These are phyloP conservation scores for Komagataella populi DNA, from an alignment of 805 yeast genomes.

Conservation along the genomic window DNA sequence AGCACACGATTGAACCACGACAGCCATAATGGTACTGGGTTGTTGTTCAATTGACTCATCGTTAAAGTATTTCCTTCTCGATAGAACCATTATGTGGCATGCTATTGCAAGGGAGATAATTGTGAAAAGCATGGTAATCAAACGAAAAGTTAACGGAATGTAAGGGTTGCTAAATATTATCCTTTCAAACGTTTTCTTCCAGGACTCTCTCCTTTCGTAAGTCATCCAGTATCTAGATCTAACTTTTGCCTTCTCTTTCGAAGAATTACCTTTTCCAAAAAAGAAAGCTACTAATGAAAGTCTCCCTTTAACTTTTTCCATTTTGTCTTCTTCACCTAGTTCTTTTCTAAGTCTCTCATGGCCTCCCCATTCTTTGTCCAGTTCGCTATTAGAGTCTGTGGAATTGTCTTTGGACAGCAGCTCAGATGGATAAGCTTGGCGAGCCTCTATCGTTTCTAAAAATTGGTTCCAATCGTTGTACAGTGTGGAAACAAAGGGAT, in stretches of 20 bases:
- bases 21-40: conserved; percentile 88
- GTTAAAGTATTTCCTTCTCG: conserved; percentile 15
- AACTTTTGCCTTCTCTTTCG: conserved; percentile 19
- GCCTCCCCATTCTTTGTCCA: conserved; percentile 59
- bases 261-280: conserved; percentile 1
- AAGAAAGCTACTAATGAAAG: not conserved
- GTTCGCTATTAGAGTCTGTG: conserved; percentile 17
- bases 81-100: conserved; percentile 32
- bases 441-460: conserved; percentile 12
- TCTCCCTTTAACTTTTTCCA: conserved; percentile 4
- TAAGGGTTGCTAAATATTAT: conserved; percentile 64
- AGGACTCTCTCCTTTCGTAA: conserved; percentile 42
- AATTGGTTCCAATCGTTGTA: conserved; percentile 10
- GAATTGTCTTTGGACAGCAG: conserved; percentile 14
- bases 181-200: conserved; percentile 48
- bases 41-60: conserved; percentile 43
- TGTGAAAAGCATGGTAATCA: conserved; percentile 43
- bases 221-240: conserved; percentile 55
- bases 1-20: conserved; percentile 72
- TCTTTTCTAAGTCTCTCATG: conserved; percentile 45
- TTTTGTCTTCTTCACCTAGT: conserved; percentile 23
- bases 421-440: conserved; percentile 12
- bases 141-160: conserved; percentile 64
- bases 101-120: conserved; percentile 66
- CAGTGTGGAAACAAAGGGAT: conserved; percentile 10